These are phyloP conservation scores for Scheffersomyces quercinus DNA, from an alignment of 1,139 yeast genomes.

Conservation along the genomic window DNA sequence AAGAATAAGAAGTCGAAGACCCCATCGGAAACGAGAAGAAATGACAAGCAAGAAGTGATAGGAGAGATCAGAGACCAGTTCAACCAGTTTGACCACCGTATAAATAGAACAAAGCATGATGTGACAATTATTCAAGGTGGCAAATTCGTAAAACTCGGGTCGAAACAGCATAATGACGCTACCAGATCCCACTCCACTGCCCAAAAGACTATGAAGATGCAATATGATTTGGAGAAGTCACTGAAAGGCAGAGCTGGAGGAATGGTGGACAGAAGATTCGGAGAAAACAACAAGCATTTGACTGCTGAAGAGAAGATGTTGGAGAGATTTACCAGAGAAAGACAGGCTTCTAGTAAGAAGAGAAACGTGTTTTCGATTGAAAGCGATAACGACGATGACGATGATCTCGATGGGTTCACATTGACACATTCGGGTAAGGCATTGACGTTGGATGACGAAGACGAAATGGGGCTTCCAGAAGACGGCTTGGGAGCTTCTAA, in stretches of 20 bases:
- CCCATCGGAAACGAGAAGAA: slow-evolving; percentile 70
- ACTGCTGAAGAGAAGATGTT: slow-evolving; percentile 91
- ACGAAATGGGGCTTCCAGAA: slow-evolving; percentile 13
- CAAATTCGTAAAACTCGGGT: slow-evolving; percentile 58
- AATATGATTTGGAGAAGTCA: slow-evolving; percentile 63
- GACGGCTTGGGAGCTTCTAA: slow-evolving; percentile 12
- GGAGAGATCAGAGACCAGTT: slow-evolving; percentile 73
- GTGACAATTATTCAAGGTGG: slow-evolving; percentile 58
- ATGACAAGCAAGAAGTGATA: slow-evolving; percentile 59
- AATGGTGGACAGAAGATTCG: slow-evolving; percentile 83
- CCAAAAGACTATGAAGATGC: slow-evolving; percentile 69
- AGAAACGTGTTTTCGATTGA: slow-evolving; percentile 63
- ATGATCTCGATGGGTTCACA: slow-evolving; percentile 43
- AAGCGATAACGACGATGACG: slow-evolving; percentile 68
- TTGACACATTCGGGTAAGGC: slow-evolving; percentile 84
- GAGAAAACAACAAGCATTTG: slow-evolving; percentile 74
- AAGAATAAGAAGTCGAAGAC: slow-evolving; percentile 54
- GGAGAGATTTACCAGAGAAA: slow-evolving; percentile 88
- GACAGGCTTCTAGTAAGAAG: slow-evolving; percentile 57
- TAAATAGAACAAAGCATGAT: slow-evolving; percentile 67
- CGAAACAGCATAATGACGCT: slow-evolving; percentile 42
- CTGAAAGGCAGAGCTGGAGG: slow-evolving; percentile 76
- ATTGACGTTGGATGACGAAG: slow-evolving; percentile 48
- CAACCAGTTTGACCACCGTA: slow-evolving; percentile 84
- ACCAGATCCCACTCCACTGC: slow-evolving; percentile 66